phyloP scores from a whole-genome alignment of 306 rosid species.

The Cucurbita moschata region DNA sequence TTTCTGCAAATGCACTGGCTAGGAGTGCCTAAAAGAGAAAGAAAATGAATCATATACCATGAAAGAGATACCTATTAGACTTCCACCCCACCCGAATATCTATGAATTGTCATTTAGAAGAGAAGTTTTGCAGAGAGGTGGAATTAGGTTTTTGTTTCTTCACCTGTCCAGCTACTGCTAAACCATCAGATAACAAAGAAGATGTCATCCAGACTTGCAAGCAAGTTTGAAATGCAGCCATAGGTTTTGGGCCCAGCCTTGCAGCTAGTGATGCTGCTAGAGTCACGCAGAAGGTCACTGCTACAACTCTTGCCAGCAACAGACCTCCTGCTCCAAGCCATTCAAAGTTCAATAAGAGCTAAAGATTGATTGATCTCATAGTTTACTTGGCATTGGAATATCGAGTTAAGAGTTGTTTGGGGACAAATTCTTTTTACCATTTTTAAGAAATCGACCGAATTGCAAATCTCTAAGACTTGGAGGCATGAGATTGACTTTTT shows the following conservation, averaged over 20 bases:
- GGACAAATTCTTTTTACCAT: conserved; percentile 33
- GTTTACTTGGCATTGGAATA: neutral
- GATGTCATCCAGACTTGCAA: conserved; percentile 89
- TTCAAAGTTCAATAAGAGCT: neutral
- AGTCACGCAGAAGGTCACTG: conserved; percentile 91
- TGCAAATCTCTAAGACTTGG: conserved; percentile 70
- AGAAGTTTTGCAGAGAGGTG: neutral
- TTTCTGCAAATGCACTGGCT: conserved; percentile 79
- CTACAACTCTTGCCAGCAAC: conserved; percentile 62
- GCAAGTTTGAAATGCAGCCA: conserved; percentile 97
- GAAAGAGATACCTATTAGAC: neutral
- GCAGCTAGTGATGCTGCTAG: conserved; percentile 86
- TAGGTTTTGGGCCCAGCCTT: conserved; percentile 57
- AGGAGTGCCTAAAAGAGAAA: conserved; percentile 46
- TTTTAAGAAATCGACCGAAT: conserved; percentile 68
- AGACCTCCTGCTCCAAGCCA: conserved; percentile 35
- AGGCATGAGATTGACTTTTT: conserved; percentile 51
- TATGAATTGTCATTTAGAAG: neutral
- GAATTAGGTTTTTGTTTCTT: neutral
- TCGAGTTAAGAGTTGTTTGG: neutral
- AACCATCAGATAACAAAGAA: conserved; percentile 82
- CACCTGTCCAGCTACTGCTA: conserved; percentile 91
- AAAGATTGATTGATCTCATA: neutral
- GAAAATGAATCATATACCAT: neutral
- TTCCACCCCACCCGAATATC: neutral